Evolutionary conservation across 352 stramenopile genomes (phyloP).

Genomic region (Globisporangium okanoganense): DNA sequence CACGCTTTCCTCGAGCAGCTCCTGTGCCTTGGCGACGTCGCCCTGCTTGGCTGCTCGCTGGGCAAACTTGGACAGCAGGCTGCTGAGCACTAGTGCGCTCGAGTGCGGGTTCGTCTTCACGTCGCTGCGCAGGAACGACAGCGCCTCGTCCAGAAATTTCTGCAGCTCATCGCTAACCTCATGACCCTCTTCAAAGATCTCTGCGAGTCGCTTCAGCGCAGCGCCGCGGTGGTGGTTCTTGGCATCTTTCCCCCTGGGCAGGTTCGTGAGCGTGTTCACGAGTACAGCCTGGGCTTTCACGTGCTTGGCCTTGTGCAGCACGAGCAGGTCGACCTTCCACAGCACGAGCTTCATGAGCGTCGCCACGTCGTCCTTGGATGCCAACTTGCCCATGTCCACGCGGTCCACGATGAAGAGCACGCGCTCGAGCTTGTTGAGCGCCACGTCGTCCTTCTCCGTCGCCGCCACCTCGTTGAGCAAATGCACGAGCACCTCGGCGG

Average conservation of each 20-base stretch:
- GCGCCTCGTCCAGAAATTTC: constrained; percentile 26
- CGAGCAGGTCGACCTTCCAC: constrained; percentile 34
- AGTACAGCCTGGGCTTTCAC: constrained; percentile 25
- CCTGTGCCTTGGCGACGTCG: constrained; percentile 24
- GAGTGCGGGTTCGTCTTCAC: constrained; percentile 14
- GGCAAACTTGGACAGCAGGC: constrained; percentile 29
- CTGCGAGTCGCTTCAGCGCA: constrained; percentile 23
- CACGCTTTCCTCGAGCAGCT: constrained; percentile 32
- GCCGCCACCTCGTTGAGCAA: constrained; percentile 16
- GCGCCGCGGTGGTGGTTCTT: constrained; percentile 20
- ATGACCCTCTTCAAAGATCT: constrained; percentile 18
- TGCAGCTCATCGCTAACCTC: constrained; percentile 24
- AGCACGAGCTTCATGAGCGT: constrained; percentile 36
- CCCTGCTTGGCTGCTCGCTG: constrained; percentile 25
- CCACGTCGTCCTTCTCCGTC: constrained; percentile 7
- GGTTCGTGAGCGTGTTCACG: constrained; percentile 23
- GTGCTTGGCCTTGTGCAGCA: constrained; percentile 3
- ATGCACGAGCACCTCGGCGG: constrained; percentile 25
- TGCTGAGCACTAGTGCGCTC: constrained; percentile 11
- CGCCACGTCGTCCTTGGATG: constrained; percentile 25
- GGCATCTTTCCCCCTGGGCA: constrained; percentile 10
- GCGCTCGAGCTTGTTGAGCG: constrained; percentile 26
- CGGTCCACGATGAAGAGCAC: constrained; percentile 36
- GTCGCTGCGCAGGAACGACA: constrained; percentile 19
- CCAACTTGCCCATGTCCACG: constrained; percentile 32